A percentile compares a stretch with the other conserved stretches of the same genome.
Evolutionary conservation across 208 protist genomes (phyloP).

Genomic region (Naegleria lovaniensis): DNA sequence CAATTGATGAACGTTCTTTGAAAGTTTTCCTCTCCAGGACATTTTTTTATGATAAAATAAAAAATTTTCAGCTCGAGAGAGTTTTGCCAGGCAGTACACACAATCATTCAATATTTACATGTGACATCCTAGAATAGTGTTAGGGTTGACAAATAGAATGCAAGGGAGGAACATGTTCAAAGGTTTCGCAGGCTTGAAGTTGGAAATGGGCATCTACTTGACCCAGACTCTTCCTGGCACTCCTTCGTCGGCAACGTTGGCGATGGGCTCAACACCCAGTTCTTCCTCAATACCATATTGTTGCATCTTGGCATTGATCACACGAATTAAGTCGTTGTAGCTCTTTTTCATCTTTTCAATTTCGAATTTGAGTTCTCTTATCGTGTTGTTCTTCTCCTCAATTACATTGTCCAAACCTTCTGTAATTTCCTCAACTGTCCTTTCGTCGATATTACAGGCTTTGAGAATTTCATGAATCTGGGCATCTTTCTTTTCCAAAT

Average conservation of each 20-base stretch:
- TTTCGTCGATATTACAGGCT: constrained; percentile 81
- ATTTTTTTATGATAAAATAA: no score
- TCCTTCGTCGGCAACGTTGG: not conserved
- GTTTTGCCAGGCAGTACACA: no score
- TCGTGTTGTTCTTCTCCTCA: constrained; percentile 79
- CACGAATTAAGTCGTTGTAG: not conserved
- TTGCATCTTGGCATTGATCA: constrained; percentile 8
- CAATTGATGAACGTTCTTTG: not conserved
- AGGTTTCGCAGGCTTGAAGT: no score
- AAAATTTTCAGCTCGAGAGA: no score
- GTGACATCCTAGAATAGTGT: no score
- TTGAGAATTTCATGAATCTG: constrained; percentile 35
- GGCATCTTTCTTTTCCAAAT: constrained; percentile 75
- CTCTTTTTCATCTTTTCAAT: constrained; percentile 44
- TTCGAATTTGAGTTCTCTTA: constrained; percentile 91
- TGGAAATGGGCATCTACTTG: no score
- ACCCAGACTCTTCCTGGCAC: not conserved
- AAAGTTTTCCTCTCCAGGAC: not conserved
- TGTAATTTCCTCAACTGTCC: constrained; percentile 66
- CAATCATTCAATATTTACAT: no score
- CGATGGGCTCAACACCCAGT: not conserved
- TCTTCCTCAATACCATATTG: constrained; percentile 20
- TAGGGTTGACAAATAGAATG: no score
- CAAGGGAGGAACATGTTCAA: no score
- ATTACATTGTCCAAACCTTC: constrained; percentile 80